Percentiles rank a stretch among this genome's conserved stretches.
Evolutionary conservation across 768 basidiomycete genomes (phyloP).

Genomic region (Tubosaeta brunneosetosa): DNA sequence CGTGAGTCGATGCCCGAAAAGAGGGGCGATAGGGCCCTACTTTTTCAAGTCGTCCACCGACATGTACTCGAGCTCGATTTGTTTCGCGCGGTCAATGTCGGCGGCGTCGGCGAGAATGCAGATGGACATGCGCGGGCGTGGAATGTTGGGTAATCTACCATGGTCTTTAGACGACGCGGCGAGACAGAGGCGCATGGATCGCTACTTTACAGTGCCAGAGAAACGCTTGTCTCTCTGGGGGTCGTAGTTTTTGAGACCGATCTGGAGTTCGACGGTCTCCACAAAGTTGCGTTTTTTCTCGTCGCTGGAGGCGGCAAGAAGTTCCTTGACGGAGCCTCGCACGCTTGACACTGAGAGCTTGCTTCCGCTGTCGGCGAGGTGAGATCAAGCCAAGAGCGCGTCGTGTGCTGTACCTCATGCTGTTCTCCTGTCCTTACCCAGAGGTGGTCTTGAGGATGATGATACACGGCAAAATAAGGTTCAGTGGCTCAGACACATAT

Average conservation of each 20-base stretch:
- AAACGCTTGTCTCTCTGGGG: slow-evolving; percentile 99
- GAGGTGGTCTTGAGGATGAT: slow-evolving; percentile 21
- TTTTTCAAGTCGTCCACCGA: slow-evolving; percentile 99
- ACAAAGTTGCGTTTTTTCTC: slow-evolving; percentile 93
- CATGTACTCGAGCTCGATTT: slow-evolving; percentile 98
- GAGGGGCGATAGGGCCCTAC: slow-evolving; percentile 42
- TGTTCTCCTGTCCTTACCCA: slow-evolving; percentile 15
- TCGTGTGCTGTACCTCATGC: slow-evolving; percentile 29
- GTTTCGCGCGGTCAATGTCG: slow-evolving; percentile 98
- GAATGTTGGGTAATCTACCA: slow-evolving; percentile 86
- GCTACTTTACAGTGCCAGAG: slow-evolving; percentile 95
- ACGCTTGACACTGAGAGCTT: slow-evolving; percentile 99
- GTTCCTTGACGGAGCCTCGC: slow-evolving; percentile 94
- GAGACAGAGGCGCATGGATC: neutral
- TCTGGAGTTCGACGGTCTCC: slow-evolving; percentile 94
- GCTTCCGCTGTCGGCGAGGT: slow-evolving; percentile 33
- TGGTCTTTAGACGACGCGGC: neutral
- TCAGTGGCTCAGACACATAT: slow-evolving; percentile 30
- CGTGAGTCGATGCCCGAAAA: too few species aligned
- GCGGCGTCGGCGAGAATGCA: slow-evolving; percentile 99
- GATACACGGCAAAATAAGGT: slow-evolving; percentile 18
- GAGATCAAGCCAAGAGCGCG: neutral
- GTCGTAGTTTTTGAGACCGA: slow-evolving; percentile 98
- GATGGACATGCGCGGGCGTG: slow-evolving; percentile 98
- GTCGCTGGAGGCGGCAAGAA: slow-evolving; percentile 77